These are phyloP conservation scores for Puya raimondii DNA, from an alignment of 176 grass and related monocot species.

Conservation along the genomic window DNA sequence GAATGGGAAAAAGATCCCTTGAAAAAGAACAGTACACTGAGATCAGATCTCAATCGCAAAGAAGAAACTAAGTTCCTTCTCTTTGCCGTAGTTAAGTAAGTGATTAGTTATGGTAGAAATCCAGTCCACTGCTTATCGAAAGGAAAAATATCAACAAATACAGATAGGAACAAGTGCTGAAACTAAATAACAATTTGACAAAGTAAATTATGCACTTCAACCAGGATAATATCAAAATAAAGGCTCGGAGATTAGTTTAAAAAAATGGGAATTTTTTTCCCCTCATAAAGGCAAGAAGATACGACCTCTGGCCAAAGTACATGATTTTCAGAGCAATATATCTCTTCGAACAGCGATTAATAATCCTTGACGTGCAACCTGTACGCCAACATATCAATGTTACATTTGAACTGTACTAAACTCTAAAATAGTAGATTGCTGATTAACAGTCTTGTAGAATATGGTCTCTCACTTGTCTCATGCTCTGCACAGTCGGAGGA, in stretches of 20 bases:
- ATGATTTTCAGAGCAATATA: slow-evolving; percentile 69
- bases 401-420: neutral
- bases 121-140: neutral
- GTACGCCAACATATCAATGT: slow-evolving; percentile 9
- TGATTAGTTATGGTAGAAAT: neutral
- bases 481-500: neutral
- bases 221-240: neutral
- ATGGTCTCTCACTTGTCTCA: neutral
- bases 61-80: neutral
- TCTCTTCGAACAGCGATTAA: slow-evolving; percentile 46
- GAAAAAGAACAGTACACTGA: no score
- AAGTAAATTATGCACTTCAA: neutral
- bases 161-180: neutral
- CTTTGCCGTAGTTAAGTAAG: neutral
- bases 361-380: slow-evolving; percentile 30
- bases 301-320: slow-evolving; percentile 85
- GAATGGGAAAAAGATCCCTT: no score
- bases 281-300: slow-evolving; percentile 10
- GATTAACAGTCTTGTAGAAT: no score
- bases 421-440: slow-evolving; percentile 1
- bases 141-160: neutral
- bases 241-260: neutral
- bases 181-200: neutral
- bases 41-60: neutral
- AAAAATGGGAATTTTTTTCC: neutral